Conservation (phyloP, 1,139 yeast genomes). For the Magnusiomyces suaveolens region DNA sequence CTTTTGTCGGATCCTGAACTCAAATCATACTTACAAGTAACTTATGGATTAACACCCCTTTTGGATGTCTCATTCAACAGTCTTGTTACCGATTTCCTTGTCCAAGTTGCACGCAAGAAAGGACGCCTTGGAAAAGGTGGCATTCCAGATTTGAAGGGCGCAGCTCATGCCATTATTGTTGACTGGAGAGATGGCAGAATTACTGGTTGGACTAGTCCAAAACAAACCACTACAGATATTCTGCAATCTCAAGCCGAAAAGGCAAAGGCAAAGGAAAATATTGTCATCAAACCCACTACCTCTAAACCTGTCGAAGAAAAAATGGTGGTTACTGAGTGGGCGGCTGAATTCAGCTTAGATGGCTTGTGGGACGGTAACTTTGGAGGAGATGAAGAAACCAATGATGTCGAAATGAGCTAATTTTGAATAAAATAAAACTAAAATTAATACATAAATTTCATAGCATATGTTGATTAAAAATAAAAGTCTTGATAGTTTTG, state of each 20-base stretch:
- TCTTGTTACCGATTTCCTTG: constrained; percentile 61
- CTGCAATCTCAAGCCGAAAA: constrained; percentile 21
- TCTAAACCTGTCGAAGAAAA: constrained; percentile 42
- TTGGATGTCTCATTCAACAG: constrained; percentile 39
- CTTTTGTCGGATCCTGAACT: constrained; percentile 49
- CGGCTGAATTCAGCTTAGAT: constrained; percentile 87
- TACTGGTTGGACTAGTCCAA: constrained; percentile 84
- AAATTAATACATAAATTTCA: no score
- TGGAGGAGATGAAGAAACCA: constrained; percentile 11
- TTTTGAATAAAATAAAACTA: not conserved
- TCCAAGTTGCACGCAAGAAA: constrained; percentile 84
- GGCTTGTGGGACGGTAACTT: constrained; percentile 40
- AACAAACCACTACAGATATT: constrained; percentile 26
- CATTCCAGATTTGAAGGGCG: constrained; percentile 75
- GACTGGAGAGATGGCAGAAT: constrained; percentile 98
- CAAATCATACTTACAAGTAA: constrained; percentile 62
- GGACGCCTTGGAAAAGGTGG: constrained; percentile 94
- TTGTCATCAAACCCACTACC: not conserved
- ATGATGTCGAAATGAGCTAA: constrained; percentile 14
- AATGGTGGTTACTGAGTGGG: constrained; percentile 81
- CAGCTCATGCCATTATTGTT: constrained; percentile 71
- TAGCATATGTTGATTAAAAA: no score
- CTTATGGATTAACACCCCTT: constrained; percentile 76
- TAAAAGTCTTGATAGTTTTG: no score
- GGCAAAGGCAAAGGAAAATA: constrained; percentile 8